Percentiles rank a stretch among this genome's conserved stretches.
These are phyloP conservation scores for Coemansia sp. DNA, from an alignment of 192 early-diverging fungal genomes.

Conservation along the genomic window DNA sequence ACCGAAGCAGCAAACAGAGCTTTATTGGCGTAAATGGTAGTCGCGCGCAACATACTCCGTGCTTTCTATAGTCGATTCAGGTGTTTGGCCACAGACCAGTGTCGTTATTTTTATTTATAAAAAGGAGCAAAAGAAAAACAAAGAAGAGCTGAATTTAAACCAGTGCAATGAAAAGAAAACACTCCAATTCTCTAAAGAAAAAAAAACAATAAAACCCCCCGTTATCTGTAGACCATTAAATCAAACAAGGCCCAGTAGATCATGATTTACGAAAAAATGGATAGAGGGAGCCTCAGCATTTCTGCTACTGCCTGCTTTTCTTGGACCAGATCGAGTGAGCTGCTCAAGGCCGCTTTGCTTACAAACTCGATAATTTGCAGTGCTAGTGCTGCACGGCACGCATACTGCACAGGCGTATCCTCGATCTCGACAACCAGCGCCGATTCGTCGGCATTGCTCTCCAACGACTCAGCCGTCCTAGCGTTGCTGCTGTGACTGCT, in stretches of 20 bases:
- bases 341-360: neutral
- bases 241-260: neutral
- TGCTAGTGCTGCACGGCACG: constrained; percentile 51
- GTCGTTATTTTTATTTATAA: neutral
- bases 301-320: constrained; percentile 37
- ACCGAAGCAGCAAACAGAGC: constrained; percentile 14
- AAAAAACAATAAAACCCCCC: neutral
- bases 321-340: constrained; percentile 17
- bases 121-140: neutral
- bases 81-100: neutral
- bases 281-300: constrained; percentile 32
- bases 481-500: neutral
- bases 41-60: constrained; percentile 30
- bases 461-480: neutral
- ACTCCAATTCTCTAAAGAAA: neutral
- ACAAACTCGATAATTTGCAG: constrained; percentile 52
- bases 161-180: neutral
- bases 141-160: neutral
- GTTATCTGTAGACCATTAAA: neutral
- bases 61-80: neutral
- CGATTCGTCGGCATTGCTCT: constrained; percentile 8
- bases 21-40: constrained; percentile 17
- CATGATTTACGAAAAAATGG: constrained; percentile 9
- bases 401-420: constrained; percentile 54
- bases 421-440: constrained; percentile 46